These are phyloP conservation scores for Pyrus communis DNA, from an alignment of 306 rosid genomes.

Conservation along the genomic window DNA sequence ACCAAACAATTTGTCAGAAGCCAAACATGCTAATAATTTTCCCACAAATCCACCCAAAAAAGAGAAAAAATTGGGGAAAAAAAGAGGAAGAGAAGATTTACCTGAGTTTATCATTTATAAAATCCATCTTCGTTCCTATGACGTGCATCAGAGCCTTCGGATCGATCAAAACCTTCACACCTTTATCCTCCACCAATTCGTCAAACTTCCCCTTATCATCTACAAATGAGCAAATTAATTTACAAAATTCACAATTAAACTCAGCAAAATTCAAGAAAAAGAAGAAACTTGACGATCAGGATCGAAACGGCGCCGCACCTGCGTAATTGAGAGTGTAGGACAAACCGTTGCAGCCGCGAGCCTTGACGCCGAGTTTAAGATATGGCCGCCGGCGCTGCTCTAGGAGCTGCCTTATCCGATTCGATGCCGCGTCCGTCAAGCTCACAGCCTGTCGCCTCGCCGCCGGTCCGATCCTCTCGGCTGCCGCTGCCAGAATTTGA, in stretches of 20 bases:
- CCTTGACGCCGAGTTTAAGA: slow-evolving; percentile 83
- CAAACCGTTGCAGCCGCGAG: slow-evolving; percentile 92
- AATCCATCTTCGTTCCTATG: slow-evolving; percentile 94
- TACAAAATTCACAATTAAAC: background rate
- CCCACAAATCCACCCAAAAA: background rate
- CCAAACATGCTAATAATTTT: background rate
- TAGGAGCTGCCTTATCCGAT: slow-evolving; percentile 50
- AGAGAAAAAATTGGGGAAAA: background rate
- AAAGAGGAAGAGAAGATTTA: background rate
- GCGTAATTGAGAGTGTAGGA: slow-evolving; percentile 87
- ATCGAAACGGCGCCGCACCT: slow-evolving; percentile 26
- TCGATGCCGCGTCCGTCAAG: slow-evolving; percentile 68
- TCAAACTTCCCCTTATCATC: slow-evolving; percentile 94
- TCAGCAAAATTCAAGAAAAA: background rate
- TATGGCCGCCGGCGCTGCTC: slow-evolving; percentile 71
- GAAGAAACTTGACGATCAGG: background rate
- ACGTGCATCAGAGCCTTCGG: slow-evolving; percentile 99
- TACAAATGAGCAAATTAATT: slow-evolving; percentile 13
- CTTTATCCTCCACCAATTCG: slow-evolving; percentile 85
- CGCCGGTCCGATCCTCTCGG: slow-evolving; percentile 32
- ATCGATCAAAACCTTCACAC: slow-evolving; percentile 82
- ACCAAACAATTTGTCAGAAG: background rate
- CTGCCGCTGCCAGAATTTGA: slow-evolving; percentile 21
- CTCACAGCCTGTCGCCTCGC: slow-evolving; percentile 63
- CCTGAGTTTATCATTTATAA: slow-evolving; percentile 92